phyloP scores from a whole-genome alignment of 208 protist species.

The Zelonia costaricensis region DNA sequence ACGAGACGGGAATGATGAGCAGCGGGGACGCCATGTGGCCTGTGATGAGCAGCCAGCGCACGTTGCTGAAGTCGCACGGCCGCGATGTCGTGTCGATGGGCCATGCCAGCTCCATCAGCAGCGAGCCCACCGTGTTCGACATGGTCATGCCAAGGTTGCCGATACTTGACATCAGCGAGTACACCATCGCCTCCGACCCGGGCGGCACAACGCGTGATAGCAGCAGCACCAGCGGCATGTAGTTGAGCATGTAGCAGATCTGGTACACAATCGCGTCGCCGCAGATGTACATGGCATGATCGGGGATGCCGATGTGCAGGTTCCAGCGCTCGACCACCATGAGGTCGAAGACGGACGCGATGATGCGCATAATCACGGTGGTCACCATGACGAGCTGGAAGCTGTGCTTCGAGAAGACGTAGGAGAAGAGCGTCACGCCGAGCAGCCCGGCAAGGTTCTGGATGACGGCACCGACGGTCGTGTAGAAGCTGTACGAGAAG shows the following conservation, averaged over 20 bases:
- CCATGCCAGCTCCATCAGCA: constrained; percentile 51
- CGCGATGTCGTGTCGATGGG: constrained; percentile 25
- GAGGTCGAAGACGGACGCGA: constrained; percentile 49
- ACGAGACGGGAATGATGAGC: constrained; percentile 58
- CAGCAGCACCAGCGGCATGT: constrained; percentile 60
- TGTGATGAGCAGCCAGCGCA: constrained; percentile 56
- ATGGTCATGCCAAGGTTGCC: constrained; percentile 48
- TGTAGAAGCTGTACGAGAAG: constrained; percentile 64
- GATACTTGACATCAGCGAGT: constrained; percentile 58
- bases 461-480: constrained; percentile 39
- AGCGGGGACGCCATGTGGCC: constrained; percentile 65
- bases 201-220: constrained; percentile 57
- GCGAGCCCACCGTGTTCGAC: constrained; percentile 39
- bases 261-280: constrained; percentile 64
- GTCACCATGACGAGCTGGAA: constrained; percentile 47
- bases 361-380: constrained; percentile 28
- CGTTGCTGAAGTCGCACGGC: constrained; percentile 72
- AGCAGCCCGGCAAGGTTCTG: constrained; percentile 26
- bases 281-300: constrained; percentile 55
- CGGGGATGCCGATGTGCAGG: constrained; percentile 33
- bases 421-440: constrained; percentile 35
- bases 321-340: constrained; percentile 61
- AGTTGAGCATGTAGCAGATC: constrained; percentile 45
- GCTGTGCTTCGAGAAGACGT: constrained; percentile 35
- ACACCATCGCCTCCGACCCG: constrained; percentile 59